Percentiles rank a stretch among this genome's conserved stretches.
Evolutionary conservation across 2,329 filamentous ascomycete genomes (phyloP).

Genomic region (Chaetothyriales sp.): DNA sequence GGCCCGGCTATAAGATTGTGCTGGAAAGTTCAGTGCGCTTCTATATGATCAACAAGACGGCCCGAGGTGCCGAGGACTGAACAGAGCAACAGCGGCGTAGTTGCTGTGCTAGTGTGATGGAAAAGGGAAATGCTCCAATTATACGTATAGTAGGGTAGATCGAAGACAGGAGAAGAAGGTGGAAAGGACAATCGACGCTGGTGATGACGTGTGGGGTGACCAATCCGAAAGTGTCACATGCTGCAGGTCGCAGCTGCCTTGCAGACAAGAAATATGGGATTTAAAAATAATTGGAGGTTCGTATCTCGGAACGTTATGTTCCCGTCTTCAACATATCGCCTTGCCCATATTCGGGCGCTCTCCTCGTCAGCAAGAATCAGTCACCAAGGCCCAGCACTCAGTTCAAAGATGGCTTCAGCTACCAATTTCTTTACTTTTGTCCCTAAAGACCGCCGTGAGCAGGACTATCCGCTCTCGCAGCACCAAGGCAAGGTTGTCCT

Average conservation of each 20-base stretch:
- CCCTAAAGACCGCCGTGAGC: conserved; percentile 64
- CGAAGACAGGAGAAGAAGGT: background rate
- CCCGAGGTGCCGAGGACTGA: too few relatives aligned
- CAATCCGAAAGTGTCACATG: background rate
- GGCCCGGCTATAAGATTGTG: too few relatives aligned
- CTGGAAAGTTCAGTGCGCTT: too few relatives aligned
- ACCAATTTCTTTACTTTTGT: conserved; percentile 71
- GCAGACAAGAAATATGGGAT: background rate
- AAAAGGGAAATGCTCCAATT: too few relatives aligned
- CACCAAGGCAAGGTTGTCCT: conserved; percentile 89
- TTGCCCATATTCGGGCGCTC: background rate
- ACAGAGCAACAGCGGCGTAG: too few relatives aligned
- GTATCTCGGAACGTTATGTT: background rate
- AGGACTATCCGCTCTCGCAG: conserved; percentile 51
- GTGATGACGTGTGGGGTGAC: background rate
- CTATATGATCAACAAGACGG: too few relatives aligned
- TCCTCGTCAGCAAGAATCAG: background rate
- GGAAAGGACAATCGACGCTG: background rate
- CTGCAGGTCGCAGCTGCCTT: too few relatives aligned
- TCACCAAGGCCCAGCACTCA: background rate
- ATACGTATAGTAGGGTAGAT: too few relatives aligned
- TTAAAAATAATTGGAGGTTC: background rate
- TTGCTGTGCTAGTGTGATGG: too few relatives aligned
- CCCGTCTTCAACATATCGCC: background rate
- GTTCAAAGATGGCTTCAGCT: conserved; percentile 46